phyloP scores from a whole-genome alignment of 345 rosid genomes.

The Arabidopsis thaliana region DNA sequence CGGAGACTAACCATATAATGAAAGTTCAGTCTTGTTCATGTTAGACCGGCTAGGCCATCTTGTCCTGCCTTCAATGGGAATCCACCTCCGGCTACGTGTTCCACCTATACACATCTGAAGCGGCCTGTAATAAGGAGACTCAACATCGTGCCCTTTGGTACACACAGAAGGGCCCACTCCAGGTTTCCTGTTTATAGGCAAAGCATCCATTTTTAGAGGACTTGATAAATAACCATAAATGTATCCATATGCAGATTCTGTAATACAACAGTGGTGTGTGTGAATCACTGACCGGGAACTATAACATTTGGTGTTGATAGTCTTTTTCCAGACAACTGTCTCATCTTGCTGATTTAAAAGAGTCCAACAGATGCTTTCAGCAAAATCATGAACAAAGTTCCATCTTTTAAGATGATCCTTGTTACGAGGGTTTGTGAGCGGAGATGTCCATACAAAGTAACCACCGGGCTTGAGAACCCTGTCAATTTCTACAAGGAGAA shows the following conservation, averaged over 20 bases:
- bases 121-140: slow-evolving; percentile 88
- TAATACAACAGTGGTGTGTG: neutral
- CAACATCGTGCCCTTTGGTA: slow-evolving; percentile 76
- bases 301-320: slow-evolving; percentile 72
- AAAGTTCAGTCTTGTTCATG: slow-evolving; percentile 77
- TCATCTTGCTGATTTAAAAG: slow-evolving; percentile 89
- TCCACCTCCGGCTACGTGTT: slow-evolving; percentile 83
- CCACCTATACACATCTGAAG: slow-evolving; percentile 89
- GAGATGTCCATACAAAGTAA: slow-evolving; percentile 98
- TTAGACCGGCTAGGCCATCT: slow-evolving; percentile 89
- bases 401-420: slow-evolving; percentile 73
- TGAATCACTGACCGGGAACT: slow-evolving; percentile 65
- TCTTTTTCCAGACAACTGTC: slow-evolving; percentile 97
- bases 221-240: slow-evolving; percentile 31
- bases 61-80: slow-evolving; percentile 75
- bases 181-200: slow-evolving; percentile 62
- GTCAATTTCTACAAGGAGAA: slow-evolving; percentile 80
- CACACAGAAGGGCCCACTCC: slow-evolving; percentile 82
- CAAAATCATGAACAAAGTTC: slow-evolving; percentile 73
- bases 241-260: slow-evolving; percentile 35
- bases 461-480: slow-evolving; percentile 98
- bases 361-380: slow-evolving; percentile 89
- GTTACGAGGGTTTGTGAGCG: slow-evolving; percentile 77
- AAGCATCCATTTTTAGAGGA: slow-evolving; percentile 6
- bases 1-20: slow-evolving; percentile 68